Conservation (phyloP, 345 rosid species). For the Kandelia obovata region DNA sequence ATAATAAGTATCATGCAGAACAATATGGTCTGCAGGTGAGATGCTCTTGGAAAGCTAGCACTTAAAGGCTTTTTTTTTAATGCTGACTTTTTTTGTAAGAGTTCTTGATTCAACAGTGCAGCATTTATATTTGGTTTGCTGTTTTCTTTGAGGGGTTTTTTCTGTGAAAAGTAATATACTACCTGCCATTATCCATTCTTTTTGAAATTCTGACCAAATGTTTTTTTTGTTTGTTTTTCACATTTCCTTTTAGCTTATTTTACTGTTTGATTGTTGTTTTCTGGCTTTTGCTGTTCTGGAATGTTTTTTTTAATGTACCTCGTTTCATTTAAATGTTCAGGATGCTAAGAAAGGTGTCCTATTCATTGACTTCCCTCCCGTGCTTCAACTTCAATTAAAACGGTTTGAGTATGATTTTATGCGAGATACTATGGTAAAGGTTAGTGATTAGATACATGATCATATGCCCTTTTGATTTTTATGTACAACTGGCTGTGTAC, state of each 20-base stretch:
- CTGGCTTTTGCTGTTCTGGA: background rate
- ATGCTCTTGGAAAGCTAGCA: slow-evolving; percentile 5
- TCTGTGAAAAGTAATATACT: background rate
- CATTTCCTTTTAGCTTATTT: too few relatives aligned
- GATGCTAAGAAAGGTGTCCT: slow-evolving; percentile 50
- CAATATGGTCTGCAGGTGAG: slow-evolving; percentile 88
- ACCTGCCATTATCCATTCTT: background rate
- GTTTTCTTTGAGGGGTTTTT: background rate
- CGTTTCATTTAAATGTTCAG: slow-evolving; percentile 24
- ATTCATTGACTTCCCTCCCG: slow-evolving; percentile 86
- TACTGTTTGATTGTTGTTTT: background rate
- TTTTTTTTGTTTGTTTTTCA: too few relatives aligned
- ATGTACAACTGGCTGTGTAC: too few relatives aligned
- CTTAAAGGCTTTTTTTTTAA: background rate
- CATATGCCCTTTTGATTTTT: too few relatives aligned
- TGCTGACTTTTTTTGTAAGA: background rate
- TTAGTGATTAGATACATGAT: slow-evolving; percentile 13
- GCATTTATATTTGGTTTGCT: background rate
- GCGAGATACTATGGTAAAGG: slow-evolving; percentile 54
- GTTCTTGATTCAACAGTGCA: background rate
- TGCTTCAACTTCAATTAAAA: slow-evolving; percentile 54
- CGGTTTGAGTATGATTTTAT: slow-evolving; percentile 50
- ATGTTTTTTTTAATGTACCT: slow-evolving; percentile 1
- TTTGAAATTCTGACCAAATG: background rate
- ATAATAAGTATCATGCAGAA: slow-evolving; percentile 91